Conservation (phyloP, 257 asterid species). For the Solanum paucissectum region DNA sequence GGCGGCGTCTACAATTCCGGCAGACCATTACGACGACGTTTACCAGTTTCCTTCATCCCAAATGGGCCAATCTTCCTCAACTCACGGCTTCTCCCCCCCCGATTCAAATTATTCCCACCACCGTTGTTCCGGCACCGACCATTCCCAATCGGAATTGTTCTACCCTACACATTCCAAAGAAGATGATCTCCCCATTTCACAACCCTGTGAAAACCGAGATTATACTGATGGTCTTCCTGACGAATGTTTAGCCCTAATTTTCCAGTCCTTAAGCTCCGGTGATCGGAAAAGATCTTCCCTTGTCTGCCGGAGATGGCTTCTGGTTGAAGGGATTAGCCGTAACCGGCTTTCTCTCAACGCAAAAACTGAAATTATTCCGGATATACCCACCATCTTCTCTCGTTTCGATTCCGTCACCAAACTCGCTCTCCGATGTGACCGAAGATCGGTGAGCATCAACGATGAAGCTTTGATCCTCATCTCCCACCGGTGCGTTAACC, state of each 20-base stretch:
- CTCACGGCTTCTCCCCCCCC: not conserved
- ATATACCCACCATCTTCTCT: conserved; percentile 33
- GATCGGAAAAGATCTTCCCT: conserved; percentile 51
- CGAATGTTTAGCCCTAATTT: conserved; percentile 56
- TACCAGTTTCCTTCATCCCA: not conserved
- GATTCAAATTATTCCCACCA: not conserved
- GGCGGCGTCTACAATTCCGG: not conserved
- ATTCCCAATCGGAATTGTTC: not conserved
- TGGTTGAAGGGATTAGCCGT: conserved; percentile 61
- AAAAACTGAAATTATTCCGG: conserved; percentile 18
- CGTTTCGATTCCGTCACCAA: conserved; percentile 69
- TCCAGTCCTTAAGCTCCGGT: conserved; percentile 49
- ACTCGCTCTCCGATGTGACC: conserved; percentile 64
- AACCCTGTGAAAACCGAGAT: conserved; percentile 14
- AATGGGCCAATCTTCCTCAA: conserved; percentile 24
- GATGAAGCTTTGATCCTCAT: conserved; percentile 43
- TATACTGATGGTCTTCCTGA: conserved; percentile 49
- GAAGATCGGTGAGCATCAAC: conserved; percentile 40
- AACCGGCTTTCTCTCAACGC: conserved; percentile 57
- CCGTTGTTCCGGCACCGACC: not conserved
- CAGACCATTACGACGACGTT: not conserved
- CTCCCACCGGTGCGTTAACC: conserved; percentile 39
- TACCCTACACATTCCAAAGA: conserved; percentile 8
- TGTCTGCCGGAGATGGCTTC: conserved; percentile 67
- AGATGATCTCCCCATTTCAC: not conserved